Conservation (phyloP, 2,329 filamentous ascomycete species). For the Neofusicoccum cordaticola region DNA sequence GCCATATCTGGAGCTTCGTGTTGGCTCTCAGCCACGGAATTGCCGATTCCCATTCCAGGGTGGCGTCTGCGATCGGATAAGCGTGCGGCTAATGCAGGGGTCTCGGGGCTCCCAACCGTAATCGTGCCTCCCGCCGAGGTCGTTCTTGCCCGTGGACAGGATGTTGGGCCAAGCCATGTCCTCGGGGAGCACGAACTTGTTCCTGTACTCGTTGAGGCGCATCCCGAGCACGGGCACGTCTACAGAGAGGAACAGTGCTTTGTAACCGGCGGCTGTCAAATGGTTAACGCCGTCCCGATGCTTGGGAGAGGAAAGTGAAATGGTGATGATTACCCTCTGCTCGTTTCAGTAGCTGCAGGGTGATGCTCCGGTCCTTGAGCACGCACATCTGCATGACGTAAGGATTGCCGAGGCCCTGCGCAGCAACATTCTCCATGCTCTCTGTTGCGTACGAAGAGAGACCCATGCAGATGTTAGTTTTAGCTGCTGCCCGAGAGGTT, state of each 20-base stretch:
- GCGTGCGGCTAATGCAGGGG: not conserved
- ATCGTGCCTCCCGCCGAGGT: slow-evolving; percentile 20
- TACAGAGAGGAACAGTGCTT: slow-evolving; percentile 55
- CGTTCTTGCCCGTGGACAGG: slow-evolving; percentile 24
- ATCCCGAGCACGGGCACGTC: slow-evolving; percentile 55
- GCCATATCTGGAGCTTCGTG: slow-evolving; percentile 50
- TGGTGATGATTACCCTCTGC: slow-evolving; percentile 40
- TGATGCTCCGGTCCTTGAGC: slow-evolving; percentile 47
- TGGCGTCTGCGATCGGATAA: slow-evolving; percentile 20
- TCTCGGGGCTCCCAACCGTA: not conserved
- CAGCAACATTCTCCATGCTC: slow-evolving; percentile 62
- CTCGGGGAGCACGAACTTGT: slow-evolving; percentile 49
- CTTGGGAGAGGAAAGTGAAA: not conserved
- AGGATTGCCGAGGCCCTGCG: slow-evolving; percentile 40
- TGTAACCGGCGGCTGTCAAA: slow-evolving; percentile 42
- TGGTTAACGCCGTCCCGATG: not conserved
- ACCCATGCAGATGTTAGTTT: slow-evolving; percentile 60
- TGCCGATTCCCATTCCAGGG: slow-evolving; percentile 47
- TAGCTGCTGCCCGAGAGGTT: slow-evolving; percentile 57
- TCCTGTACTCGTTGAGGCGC: slow-evolving; percentile 54
- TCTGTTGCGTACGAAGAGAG: slow-evolving; percentile 61
- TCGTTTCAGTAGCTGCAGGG: slow-evolving; percentile 41
- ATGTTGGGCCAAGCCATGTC: slow-evolving; percentile 47
- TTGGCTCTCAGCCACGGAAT: slow-evolving; percentile 50
- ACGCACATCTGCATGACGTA: slow-evolving; percentile 57